A percentile compares a stretch with the other conserved stretches of the same genome.
Evolutionary conservation across 2,329 filamentous ascomycete species (phyloP).

Genomic region (Sporothrix dimorphospora): DNA sequence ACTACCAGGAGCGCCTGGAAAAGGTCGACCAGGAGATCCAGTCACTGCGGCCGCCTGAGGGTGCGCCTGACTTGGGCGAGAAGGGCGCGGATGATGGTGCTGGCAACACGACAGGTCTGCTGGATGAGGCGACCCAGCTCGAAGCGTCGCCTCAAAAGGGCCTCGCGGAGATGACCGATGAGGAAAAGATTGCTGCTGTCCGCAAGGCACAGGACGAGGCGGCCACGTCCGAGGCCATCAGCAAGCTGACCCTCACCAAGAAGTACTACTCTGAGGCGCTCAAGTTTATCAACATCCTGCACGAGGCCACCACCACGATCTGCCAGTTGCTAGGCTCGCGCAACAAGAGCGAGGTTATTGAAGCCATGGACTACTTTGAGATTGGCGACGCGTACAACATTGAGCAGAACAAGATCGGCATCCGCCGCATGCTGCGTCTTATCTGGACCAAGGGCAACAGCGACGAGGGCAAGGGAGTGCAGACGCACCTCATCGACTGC

Average conservation of each 20-base stretch:
- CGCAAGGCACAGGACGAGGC: conserved; percentile 84
- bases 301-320: conserved; percentile 77
- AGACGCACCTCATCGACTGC: conserved; percentile 94
- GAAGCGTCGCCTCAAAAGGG: conserved; percentile 67
- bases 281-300: conserved; percentile 89
- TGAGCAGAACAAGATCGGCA: conserved; percentile 88
- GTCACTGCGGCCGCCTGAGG: conserved; percentile 76
- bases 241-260: conserved; percentile 82
- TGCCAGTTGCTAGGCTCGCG: conserved; percentile 88
- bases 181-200: conserved; percentile 72
- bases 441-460: conserved; percentile 99
- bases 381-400: conserved; percentile 95
- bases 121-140: conserved; percentile 87
- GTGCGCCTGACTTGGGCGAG: conserved; percentile 72
- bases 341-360: conserved; percentile 98
- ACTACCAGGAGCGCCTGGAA: conserved; percentile 83
- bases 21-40: conserved; percentile 82
- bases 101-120: conserved; percentile 67
- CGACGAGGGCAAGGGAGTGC: conserved; percentile 97
- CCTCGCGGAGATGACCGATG: conserved; percentile 69
- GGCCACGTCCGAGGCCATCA: conserved; percentile 84
- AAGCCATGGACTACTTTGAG: conserved; percentile 98
- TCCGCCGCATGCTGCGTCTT: conserved; percentile 90
- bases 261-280: conserved; percentile 94
- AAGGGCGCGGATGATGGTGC: conserved; percentile 46